Evolutionary conservation across 2,329 filamentous ascomycete genomes (phyloP).

Genomic region (Ambrosiella beaveri): DNA sequence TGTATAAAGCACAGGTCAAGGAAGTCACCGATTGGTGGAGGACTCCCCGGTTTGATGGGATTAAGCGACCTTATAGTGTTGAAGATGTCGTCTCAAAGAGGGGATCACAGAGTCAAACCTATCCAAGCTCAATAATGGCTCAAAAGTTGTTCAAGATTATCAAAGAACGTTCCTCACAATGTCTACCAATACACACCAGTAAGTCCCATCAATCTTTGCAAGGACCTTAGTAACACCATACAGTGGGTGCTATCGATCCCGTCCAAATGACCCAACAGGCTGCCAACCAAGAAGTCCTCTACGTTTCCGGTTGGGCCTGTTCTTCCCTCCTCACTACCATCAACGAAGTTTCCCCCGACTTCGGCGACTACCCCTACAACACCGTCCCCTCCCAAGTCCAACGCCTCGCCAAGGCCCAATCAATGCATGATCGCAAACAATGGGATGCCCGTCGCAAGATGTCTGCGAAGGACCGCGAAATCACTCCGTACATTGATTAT

Average conservation of each 20-base stretch:
- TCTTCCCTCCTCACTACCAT: constrained; percentile 83
- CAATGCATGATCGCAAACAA: constrained; percentile 89
- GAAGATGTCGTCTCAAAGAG: constrained; percentile 88
- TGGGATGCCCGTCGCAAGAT: constrained; percentile 74
- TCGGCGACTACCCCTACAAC: constrained; percentile 98
- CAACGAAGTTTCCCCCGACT: constrained; percentile 94
- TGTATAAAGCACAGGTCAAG: constrained; percentile 69
- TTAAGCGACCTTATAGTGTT: constrained; percentile 79
- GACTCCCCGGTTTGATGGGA: constrained; percentile 66
- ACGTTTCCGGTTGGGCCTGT: constrained; percentile 94
- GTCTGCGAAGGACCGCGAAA: constrained; percentile 51
- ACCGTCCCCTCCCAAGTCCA: constrained; percentile 98
- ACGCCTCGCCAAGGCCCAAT: constrained; percentile 87
- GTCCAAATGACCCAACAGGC: constrained; percentile 99
- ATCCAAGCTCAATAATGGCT: constrained; percentile 88
- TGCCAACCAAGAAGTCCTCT: constrained; percentile 85
- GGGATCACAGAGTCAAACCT: constrained; percentile 69
- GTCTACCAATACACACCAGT: constrained; percentile 88
- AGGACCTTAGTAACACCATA: constrained; percentile 10
- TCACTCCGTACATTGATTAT: constrained; percentile 77
- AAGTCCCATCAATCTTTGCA: constrained; percentile 20
- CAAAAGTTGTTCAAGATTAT: constrained; percentile 85
- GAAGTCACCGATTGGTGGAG: constrained; percentile 86
- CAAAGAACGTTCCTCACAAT: constrained; percentile 56
- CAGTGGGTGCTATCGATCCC: constrained; percentile 96